A percentile compares a stretch with the other conserved stretches of the same genome.
Evolutionary conservation across 129 eudicot genomes (phyloP).

Genomic region (Escallonia herrerae): DNA sequence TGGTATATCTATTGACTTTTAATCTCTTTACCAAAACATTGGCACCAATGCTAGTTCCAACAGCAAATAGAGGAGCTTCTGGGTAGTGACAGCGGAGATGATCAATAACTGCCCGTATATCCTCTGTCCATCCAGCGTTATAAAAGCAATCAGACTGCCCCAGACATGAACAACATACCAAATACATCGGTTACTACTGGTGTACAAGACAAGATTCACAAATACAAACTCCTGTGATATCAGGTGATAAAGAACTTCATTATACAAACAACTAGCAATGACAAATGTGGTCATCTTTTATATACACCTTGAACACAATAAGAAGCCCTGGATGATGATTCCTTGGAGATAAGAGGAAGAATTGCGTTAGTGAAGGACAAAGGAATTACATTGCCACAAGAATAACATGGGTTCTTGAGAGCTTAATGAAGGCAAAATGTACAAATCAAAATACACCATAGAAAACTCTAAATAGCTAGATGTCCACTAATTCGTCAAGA

Average conservation of each 20-base stretch:
- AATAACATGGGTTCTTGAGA: too few species aligned
- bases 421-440: too few species aligned
- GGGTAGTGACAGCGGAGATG: conserved; percentile 60
- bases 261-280: not conserved
- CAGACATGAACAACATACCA: conserved; percentile 3
- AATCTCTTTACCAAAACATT: conserved; percentile 65
- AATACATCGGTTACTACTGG: not conserved
- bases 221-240: not conserved
- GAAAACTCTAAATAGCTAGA: too few species aligned
- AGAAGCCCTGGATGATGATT: too few species aligned
- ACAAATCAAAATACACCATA: too few species aligned
- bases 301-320: not conserved
- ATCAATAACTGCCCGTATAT: conserved; percentile 57
- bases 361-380: too few species aligned
- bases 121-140: conserved; percentile 93
- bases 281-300: not conserved
- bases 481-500: too few species aligned
- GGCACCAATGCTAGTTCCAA: conserved; percentile 99
- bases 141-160: conserved; percentile 89
- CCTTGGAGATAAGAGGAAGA: too few species aligned
- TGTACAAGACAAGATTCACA: not conserved
- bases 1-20: not conserved
- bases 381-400: too few species aligned
- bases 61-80: conserved; percentile 63
- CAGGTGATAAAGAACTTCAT: not conserved